Percentiles rank a stretch among this genome's conserved stretches.
Evolutionary conservation across 148 eudicot species (phyloP).

Genomic region (Fagopyrum esculentum): DNA sequence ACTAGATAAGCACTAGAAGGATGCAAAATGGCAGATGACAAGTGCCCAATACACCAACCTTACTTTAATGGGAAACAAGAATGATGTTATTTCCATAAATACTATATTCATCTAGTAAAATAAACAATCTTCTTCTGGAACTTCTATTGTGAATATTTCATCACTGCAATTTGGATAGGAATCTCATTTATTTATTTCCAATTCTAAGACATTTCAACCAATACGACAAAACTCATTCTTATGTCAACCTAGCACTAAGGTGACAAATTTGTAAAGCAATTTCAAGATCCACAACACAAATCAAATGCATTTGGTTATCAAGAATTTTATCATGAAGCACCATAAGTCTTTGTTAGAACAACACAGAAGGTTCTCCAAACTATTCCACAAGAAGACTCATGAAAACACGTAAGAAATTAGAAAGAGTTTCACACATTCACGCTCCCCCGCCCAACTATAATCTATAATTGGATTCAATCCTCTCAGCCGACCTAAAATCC

Average conservation of each 20-base stretch:
- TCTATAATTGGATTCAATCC: background rate
- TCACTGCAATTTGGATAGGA: background rate
- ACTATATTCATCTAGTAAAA: background rate
- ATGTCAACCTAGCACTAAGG: background rate
- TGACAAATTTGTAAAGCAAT: background rate
- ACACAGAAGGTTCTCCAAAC: constrained; percentile 5
- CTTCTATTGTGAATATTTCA: background rate
- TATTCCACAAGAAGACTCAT: background rate
- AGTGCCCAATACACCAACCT: too few species aligned
- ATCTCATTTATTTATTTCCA: too few species aligned
- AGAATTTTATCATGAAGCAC: background rate
- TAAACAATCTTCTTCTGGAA: too few species aligned
- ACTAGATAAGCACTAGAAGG: background rate
- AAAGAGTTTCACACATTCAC: background rate
- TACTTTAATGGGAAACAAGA: too few species aligned
- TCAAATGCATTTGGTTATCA: background rate
- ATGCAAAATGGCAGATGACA: background rate
- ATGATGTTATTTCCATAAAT: background rate
- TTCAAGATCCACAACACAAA: background rate
- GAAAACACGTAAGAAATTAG: background rate
- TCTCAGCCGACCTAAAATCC: background rate
- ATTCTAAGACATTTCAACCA: too few species aligned
- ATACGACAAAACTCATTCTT: too few species aligned
- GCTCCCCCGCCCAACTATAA: constrained; percentile 3
- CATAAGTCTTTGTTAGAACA: background rate